These are phyloP conservation scores for Tolypocladium album DNA, from an alignment of 2,329 filamentous ascomycete species.

Conservation along the genomic window DNA sequence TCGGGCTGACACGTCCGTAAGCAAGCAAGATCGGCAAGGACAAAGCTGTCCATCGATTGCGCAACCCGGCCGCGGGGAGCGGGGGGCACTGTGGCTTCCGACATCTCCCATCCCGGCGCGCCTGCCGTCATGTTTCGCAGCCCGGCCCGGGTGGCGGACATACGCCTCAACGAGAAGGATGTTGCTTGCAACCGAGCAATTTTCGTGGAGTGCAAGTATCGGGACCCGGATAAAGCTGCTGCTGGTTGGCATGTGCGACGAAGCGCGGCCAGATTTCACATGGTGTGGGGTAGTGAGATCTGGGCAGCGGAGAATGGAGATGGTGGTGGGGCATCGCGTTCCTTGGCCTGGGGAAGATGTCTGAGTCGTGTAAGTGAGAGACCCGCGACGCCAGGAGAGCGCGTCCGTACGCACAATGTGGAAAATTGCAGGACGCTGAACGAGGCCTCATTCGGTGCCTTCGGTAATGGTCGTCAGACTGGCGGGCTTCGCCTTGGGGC, in stretches of 20 bases:
- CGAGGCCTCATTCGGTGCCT: slow-evolving; percentile 11
- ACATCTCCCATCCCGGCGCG: background rate
- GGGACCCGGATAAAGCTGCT: background rate
- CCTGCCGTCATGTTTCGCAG: background rate
- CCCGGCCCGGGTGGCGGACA: background rate
- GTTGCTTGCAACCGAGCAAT: background rate
- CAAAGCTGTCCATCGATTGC: background rate
- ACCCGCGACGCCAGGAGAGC: background rate
- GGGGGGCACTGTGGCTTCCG: background rate
- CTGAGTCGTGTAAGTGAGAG: background rate
- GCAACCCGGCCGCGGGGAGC: background rate
- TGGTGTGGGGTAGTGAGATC: background rate
- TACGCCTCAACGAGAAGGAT: background rate
- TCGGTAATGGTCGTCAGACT: slow-evolving; percentile 47
- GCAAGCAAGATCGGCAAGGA: background rate
- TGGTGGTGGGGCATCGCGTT: background rate
- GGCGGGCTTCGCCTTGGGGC: slow-evolving; percentile 33
- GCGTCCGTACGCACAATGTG: background rate
- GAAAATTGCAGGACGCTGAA: background rate
- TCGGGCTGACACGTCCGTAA: background rate
- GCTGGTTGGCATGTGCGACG: background rate
- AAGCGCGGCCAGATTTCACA: background rate
- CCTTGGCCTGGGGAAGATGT: background rate
- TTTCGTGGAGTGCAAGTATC: background rate
- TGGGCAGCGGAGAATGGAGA: background rate